phyloP scores from a whole-genome alignment of 495 filamentous ascomycete species.

The Penicillium pulvis region DNA sequence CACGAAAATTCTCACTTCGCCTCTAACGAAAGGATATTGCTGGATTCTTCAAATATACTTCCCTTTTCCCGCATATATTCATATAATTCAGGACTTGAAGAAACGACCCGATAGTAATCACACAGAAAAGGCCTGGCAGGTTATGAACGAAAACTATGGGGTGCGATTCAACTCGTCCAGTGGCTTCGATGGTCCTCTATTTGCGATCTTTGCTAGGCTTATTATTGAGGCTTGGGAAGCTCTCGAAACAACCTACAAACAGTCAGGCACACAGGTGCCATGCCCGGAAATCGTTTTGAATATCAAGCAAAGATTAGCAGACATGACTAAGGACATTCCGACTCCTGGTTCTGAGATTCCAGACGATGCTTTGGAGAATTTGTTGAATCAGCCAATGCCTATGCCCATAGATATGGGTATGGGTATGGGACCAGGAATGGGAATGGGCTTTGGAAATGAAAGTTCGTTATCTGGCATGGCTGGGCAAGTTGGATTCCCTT shows the following conservation, averaged over 20 bases:
- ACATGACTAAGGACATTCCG: background rate
- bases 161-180: conserved; percentile 30
- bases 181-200: conserved; percentile 33
- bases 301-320: conserved; percentile 31
- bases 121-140: conserved; percentile 44
- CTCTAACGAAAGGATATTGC: conserved; percentile 43
- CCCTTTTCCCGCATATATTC: conserved; percentile 55
- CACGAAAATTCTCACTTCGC: conserved; percentile 51
- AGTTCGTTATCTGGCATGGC: background rate
- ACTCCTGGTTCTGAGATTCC: background rate
- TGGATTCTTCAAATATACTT: conserved; percentile 53
- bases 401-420: background rate
- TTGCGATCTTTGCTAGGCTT: conserved; percentile 43
- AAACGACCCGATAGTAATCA: conserved; percentile 35
- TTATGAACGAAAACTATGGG: conserved; percentile 54
- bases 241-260: conserved; percentile 21
- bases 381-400: background rate
- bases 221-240: conserved; percentile 53
- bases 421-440: background rate
- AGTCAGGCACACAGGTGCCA: conserved; percentile 20
- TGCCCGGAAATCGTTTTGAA: conserved; percentile 43
- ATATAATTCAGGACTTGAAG: conserved; percentile 49
- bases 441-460: background rate
- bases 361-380: background rate
- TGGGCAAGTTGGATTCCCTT: background rate